These are phyloP conservation scores for Colletotrichum aenigma DNA, from an alignment of 2,329 filamentous ascomycete species.

Conservation along the genomic window DNA sequence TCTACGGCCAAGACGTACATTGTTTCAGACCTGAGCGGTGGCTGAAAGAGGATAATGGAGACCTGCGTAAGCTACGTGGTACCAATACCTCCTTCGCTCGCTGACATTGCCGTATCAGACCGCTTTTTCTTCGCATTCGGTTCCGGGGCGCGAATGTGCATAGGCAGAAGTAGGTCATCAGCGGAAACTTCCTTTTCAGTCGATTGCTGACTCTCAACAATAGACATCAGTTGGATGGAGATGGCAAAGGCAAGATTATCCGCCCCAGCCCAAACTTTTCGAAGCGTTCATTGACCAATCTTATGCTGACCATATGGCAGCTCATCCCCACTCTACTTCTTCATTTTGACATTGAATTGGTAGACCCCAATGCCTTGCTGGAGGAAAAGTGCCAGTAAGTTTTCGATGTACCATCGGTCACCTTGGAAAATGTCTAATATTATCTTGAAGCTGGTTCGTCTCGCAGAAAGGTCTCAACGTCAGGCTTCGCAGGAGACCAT, in stretches of 20 bases:
- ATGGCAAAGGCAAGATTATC: not conserved
- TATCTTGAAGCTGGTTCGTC: not conserved
- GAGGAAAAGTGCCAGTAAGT: constrained; percentile 1
- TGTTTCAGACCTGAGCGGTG: constrained; percentile 11
- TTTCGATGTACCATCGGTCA: not conserved
- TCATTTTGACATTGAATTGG: constrained; percentile 5
- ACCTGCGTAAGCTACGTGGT: not conserved
- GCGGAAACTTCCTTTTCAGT: not conserved
- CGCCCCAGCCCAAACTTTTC: not conserved
- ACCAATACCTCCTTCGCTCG: not conserved
- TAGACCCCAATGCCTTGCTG: not conserved
- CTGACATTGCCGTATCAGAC: not conserved
- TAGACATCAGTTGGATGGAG: constrained; percentile 18
- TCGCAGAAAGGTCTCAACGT: not conserved
- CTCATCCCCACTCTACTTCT: not conserved
- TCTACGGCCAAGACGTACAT: not conserved
- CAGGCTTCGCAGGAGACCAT: not conserved
- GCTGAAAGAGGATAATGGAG: not conserved
- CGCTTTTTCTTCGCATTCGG: constrained; percentile 5
- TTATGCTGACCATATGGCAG: not conserved
- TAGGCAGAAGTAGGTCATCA: not conserved
- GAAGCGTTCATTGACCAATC: accelerated
- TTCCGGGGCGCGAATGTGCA: not conserved
- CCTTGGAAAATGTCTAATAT: not conserved
- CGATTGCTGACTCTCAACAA: not conserved